Base-by-base conservation (phyloP, 225 moss, liverwort and hornwort species). In the Bryoerythrophyllum caledonicum region DNA sequence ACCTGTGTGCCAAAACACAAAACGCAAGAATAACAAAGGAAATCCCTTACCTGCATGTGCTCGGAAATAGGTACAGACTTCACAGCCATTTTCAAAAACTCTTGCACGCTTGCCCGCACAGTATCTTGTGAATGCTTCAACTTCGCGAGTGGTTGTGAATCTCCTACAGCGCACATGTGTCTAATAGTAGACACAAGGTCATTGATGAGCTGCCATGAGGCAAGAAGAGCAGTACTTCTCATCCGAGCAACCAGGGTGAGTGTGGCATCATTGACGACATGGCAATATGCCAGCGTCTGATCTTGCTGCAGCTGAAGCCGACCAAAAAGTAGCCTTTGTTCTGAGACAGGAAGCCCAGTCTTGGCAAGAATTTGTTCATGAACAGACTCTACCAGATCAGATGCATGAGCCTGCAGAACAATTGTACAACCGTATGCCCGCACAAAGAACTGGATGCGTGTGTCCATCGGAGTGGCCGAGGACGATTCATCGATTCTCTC, bases 221-320 rank as follows among this genome's bases (percentile, higher is more conserved):
- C n/a, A n/a, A n/a, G n/a, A n/a, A 94, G 93, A 34, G 92, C 86
- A 60, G 96, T 97, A 75, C 96, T 97, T 61, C 96, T 91, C 96
- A 97, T 97, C 70, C 96, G 91, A 49, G 90, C 96, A 63, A 94
- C 94, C 78, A 97, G 71, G 71, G 91, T 87, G 57, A 97, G 74
- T 46, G 96, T 97, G 1, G 91, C 90, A 74, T 97, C 96, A 64
- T 97, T 93, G 25, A 73, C 85, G 32, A 97, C 56, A 44, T 79
- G 82, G 72, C 90, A 94, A 25, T 86, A 87, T 49, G 89, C 94
- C 38, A 97, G 66, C 8, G 92, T 97, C 81, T 94, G 94, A 71
- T 94, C 96, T 68, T 94, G 94, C 61, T 94, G 94, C 64, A 97
- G 90, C 75, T 97, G 96, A 59, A 94, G 90, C 32, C 96, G 91